Evolutionary conservation across 495 filamentous ascomycete genomes (phyloP), one percentile per base, ranked within the genome.

Genomic region (Coniosporium apollinis): DNA sequence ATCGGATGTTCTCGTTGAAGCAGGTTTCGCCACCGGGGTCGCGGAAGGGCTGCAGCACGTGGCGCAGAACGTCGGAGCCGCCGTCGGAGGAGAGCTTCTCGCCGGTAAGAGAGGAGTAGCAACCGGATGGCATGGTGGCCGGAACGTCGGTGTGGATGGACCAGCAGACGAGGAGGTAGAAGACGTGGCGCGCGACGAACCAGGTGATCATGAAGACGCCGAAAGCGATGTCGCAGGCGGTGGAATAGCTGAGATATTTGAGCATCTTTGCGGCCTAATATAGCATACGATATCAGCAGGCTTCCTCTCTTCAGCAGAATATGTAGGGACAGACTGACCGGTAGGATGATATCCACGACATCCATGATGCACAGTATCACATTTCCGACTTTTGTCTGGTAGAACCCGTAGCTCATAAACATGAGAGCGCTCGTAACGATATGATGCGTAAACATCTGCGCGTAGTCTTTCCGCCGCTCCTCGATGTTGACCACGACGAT

Each of bases 181-280:
- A 56, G 28, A 89, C 58, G 52, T 97, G 89, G 26, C 89, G 79
- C 3, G 80, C 69, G 16, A 80, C 45, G 42, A 96, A 62, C 89
- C 89, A 97, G 34, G 70, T 70, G 15, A 81, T 43, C 59, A 96
- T 76, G 60, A 97, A 93, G 25, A 91, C 45, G 24, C 72, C 91
- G 49, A 96, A 97, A 28, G 73, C 70, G 37, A 72, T 56, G 49
- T 94, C 86, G 69, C 86, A 94, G 41, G 76, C 56, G 8, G 54
- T 72, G 33, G 74, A 67, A 57, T 63, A 82, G 35, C 76, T 72
- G 11, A 89, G 54, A 52, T 97, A 97, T 55, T 91, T 93, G 42
- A 96, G 70, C 41, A 89, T 78, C 56, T 97, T 97, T 29, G 89
- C 89, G n/a, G 74, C 51, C 87, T 96, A n/a, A n/a, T n/a, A n/a